Base-by-base conservation (phyloP, 2,329 filamentous ascomycete genomes). In the Periglandula ipomoeae region DNA sequence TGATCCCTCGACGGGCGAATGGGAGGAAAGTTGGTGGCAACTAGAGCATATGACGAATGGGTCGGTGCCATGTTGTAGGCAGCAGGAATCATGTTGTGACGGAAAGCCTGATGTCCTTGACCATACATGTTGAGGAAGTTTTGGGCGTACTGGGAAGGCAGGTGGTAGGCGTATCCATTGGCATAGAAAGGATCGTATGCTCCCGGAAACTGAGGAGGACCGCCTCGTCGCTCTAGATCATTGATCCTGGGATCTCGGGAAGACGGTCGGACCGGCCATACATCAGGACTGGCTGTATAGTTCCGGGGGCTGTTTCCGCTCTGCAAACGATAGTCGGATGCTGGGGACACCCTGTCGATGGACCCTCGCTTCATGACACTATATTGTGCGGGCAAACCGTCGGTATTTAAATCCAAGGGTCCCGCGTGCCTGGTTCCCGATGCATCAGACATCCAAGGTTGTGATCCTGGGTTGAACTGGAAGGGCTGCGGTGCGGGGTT, bases 1-100 rank as follows among this genome's bases (percentile, higher is more conserved):
- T 79, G 73, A 26, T 82, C 79, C 45, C 78, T 73, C 48, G 70
- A 71, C 2, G 64, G 61, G 35, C 65, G 63, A 30, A 63, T 52
- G 1, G 57, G 58, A 41, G 62, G 58, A 50, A 66, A 57, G 32
- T 55, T 54, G 3, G 34, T 5, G 19, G 57, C 52, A 37, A 57
- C 50, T 15, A 63, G 50, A 5, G 59, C 37, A 65, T 62, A 64
- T 11, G 47, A 46, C 59, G 61, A 45, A 62, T 58, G 39, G 53
- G 65, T 44, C 51, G 64, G 48, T 60, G 65, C 57, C 62, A 72
- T 19, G 44, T 61, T 45, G 52, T 64, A 61, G 55, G 56, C 51
- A 44, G 65, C 51, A 46, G 65, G 24, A 22, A 61, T 52, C 63
- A 74, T 35, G 55, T 58, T 23, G 69, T 71, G 35, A 68, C 71